A percentile compares a stretch with the other conserved stretches of the same genome.
phyloP scores from a whole-genome alignment of 306 rosid genomes.

The Lupinus albus region DNA sequence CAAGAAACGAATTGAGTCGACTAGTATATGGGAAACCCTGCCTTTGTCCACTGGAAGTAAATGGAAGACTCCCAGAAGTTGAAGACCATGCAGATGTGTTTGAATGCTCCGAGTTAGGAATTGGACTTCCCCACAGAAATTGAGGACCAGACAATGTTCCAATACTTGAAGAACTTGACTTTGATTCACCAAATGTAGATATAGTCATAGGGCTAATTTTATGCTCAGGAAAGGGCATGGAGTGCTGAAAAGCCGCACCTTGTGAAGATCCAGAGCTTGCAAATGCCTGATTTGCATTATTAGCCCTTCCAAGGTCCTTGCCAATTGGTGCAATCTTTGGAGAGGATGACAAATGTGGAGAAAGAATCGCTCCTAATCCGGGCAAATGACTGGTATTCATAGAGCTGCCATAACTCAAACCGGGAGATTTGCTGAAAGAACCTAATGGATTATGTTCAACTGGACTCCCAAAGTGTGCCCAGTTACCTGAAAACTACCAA shows the following conservation, averaged over 20 bases:
- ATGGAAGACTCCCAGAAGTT: constrained; percentile 63
- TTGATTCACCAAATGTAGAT: constrained; percentile 60
- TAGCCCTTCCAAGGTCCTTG: constrained; percentile 74
- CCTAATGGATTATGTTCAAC: constrained; percentile 68
- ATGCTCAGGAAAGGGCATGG: constrained; percentile 70
- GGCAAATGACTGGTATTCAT: constrained; percentile 65
- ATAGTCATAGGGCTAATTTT: constrained; percentile 64
- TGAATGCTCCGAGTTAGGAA: constrained; percentile 62
- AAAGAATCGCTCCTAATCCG: constrained; percentile 86
- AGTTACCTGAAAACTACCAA: constrained; percentile 58
- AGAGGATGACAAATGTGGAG: constrained; percentile 64
- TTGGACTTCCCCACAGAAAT: constrained; percentile 96
- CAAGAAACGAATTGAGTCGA: constrained; percentile 61
- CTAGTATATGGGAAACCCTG: constrained; percentile 63
- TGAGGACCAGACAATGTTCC: constrained; percentile 90
- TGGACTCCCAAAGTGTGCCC: constrained; percentile 83
- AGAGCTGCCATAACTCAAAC: constrained; percentile 69
- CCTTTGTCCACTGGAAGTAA: constrained; percentile 70
- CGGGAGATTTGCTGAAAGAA: constrained; percentile 72
- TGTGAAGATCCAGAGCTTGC: constrained; percentile 51
- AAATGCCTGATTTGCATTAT: constrained; percentile 49
- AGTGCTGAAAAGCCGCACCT: constrained; percentile 65
- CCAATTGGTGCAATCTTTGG: constrained; percentile 88
- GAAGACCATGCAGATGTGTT: constrained; percentile 75
- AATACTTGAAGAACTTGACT: constrained; percentile 62